phyloP scores from a whole-genome alignment of 1,139 yeast genomes.

The Debaryomyces sp. region DNA sequence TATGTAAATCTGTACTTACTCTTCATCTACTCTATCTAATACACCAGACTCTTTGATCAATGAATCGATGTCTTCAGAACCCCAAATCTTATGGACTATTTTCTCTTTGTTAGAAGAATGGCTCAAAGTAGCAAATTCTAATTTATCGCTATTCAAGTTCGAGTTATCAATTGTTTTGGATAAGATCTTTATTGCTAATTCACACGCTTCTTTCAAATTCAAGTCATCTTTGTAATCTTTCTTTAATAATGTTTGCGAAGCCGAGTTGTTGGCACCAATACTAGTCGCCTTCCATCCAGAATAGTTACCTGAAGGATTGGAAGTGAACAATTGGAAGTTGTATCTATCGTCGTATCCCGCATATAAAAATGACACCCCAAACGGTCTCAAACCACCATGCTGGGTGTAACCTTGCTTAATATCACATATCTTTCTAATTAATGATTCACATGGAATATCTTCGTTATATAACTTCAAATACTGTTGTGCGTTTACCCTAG shows the following conservation, averaged over 20 bases:
- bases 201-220: constrained; percentile 76
- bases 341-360: constrained; percentile 94
- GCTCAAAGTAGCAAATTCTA: constrained; percentile 79
- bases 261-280: constrained; percentile 94
- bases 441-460: constrained; percentile 87
- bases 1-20: constrained; percentile 14
- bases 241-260: constrained; percentile 93
- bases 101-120: constrained; percentile 56
- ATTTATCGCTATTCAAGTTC: constrained; percentile 80
- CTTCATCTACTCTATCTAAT: constrained; percentile 42
- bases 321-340: constrained; percentile 90
- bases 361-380: constrained; percentile 93
- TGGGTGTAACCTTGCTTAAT: constrained; percentile 98
- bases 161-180: constrained; percentile 94
- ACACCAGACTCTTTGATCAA: constrained; percentile 77
- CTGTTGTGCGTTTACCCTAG: constrained; percentile 83
- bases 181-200: constrained; percentile 86
- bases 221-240: constrained; percentile 91
- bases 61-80: constrained; percentile 71
- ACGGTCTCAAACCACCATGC: constrained; percentile 98
- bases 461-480: constrained; percentile 86
- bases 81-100: constrained; percentile 75
- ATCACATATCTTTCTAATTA: constrained; percentile 89
- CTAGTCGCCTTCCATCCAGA: constrained; percentile 98
- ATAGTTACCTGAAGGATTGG: constrained; percentile 97